phyloP scores from a whole-genome alignment of 2,329 filamentous ascomycete species.

The Alternaria brassicicola region DNA sequence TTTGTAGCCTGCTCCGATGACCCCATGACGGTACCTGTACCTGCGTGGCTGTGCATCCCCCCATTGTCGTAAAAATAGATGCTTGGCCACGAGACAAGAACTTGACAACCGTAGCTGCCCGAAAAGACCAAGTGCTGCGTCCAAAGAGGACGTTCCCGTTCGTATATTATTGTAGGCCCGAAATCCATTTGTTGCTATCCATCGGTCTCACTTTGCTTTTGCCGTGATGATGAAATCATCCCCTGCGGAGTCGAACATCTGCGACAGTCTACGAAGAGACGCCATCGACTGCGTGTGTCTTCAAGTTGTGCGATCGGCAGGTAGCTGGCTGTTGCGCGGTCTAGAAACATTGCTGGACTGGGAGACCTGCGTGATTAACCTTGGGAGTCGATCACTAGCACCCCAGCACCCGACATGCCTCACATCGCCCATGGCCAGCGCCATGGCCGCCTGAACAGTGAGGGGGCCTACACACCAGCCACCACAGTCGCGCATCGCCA shows the following conservation, averaged over 20 bases:
- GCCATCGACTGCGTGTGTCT: neutral
- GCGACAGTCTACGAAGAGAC: neutral
- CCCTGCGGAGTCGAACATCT: neutral
- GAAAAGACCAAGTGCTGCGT: neutral
- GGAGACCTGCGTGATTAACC: neutral
- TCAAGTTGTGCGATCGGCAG: neutral
- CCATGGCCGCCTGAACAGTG: neutral
- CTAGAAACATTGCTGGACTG: neutral
- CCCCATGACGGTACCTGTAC: constrained; percentile 1
- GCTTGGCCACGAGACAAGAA: constrained; percentile 6
- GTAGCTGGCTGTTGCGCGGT: neutral
- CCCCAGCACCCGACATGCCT: neutral
- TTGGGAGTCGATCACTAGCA: neutral
- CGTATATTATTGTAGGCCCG: neutral
- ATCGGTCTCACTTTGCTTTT: neutral
- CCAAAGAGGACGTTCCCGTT: constrained; percentile 1
- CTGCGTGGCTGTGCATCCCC: constrained; percentile 9
- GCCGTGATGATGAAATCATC: neutral
- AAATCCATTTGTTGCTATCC: neutral
- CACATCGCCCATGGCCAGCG: constrained; percentile 2
- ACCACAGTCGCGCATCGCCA: neutral
- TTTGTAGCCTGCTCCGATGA: neutral
- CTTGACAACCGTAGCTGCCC: constrained; percentile 3
- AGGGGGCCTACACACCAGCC: neutral
- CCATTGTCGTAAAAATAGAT: constrained; percentile 10